phyloP scores from a whole-genome alignment of 192 early-diverging fungal genomes.

The Coemansia sp. region DNA sequence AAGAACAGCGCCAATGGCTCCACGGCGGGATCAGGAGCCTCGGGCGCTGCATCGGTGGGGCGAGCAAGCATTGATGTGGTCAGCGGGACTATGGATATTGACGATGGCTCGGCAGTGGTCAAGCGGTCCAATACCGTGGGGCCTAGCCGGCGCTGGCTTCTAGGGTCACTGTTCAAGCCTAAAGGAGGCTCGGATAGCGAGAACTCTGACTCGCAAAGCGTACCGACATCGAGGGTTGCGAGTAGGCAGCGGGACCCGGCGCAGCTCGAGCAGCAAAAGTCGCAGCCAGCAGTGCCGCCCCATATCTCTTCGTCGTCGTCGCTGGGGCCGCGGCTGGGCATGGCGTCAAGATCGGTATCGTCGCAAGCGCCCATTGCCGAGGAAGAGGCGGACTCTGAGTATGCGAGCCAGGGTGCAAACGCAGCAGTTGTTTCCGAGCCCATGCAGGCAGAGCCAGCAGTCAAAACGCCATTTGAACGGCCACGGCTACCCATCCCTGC shows the following conservation, averaged over 20 bases:
- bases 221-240: background rate
- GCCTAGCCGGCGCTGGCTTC: slow-evolving; percentile 25
- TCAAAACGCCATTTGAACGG: background rate
- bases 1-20: background rate
- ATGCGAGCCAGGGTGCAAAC: too few relatives aligned
- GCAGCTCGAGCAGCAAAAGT: background rate
- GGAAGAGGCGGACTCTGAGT: slow-evolving; percentile 1
- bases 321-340: slow-evolving; percentile 10
- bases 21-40: background rate
- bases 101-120: slow-evolving; percentile 15
- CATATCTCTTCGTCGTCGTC: slow-evolving; percentile 19
- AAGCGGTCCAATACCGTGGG: slow-evolving; percentile 53
- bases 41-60: slow-evolving; percentile 5
- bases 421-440: too few relatives aligned
- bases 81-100: slow-evolving; percentile 11
- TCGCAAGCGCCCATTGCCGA: slow-evolving; percentile 20
- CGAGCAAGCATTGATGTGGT: slow-evolving; percentile 43
- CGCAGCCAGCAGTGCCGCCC: slow-evolving; percentile 2
- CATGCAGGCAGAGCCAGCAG: background rate
- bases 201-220: background rate
- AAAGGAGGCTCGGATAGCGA: background rate
- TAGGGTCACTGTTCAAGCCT: slow-evolving; percentile 26
- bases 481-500: slow-evolving; percentile 10
- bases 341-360: background rate
- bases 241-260: background rate